Evolutionary conservation across 805 yeast species (phyloP).

Genomic region (Spathaspora sp.): DNA sequence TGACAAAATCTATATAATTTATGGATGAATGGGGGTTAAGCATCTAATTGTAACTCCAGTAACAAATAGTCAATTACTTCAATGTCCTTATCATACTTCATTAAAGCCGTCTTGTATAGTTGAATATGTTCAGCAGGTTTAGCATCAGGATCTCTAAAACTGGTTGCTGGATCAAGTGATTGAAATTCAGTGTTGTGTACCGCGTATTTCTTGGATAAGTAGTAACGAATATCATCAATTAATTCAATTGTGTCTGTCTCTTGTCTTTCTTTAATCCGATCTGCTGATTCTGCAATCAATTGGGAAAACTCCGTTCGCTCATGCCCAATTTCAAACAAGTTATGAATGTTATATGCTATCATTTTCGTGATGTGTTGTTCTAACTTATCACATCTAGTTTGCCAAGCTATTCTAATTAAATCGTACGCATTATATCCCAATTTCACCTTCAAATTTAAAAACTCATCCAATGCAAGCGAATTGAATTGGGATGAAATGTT

Average conservation of each 20-base stretch:
- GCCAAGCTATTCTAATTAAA: conserved; percentile 64
- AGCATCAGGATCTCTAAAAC: conserved; percentile 9
- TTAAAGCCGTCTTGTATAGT: conserved; percentile 13
- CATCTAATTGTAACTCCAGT: conserved; percentile 26
- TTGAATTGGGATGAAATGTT: conserved; percentile 32
- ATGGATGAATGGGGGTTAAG: conserved; percentile 11
- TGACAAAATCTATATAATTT: not conserved
- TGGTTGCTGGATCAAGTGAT: conserved; percentile 20
- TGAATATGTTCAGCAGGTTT: conserved; percentile 13
- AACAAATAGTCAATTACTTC: conserved; percentile 26
- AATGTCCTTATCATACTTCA: conserved; percentile 22
- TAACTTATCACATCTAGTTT: conserved; percentile 56
- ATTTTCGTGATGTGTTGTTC: conserved; percentile 60
- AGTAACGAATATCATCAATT: conserved; percentile 72
- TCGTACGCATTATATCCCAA: conserved; percentile 47
- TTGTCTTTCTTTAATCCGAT: conserved; percentile 55
- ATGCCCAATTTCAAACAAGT: conserved; percentile 27
- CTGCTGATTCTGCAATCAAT: conserved; percentile 44
- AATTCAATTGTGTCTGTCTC: conserved; percentile 79
- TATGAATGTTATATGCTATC: conserved; percentile 48
- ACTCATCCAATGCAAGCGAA: conserved; percentile 15
- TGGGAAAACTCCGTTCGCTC: conserved; percentile 19
- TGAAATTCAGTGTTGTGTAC: conserved; percentile 20
- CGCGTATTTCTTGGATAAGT: conserved; percentile 41
- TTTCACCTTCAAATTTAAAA: conserved; percentile 14